phyloP scores from a whole-genome alignment of 306 rosid species.

The Vigna unguiculata region DNA sequence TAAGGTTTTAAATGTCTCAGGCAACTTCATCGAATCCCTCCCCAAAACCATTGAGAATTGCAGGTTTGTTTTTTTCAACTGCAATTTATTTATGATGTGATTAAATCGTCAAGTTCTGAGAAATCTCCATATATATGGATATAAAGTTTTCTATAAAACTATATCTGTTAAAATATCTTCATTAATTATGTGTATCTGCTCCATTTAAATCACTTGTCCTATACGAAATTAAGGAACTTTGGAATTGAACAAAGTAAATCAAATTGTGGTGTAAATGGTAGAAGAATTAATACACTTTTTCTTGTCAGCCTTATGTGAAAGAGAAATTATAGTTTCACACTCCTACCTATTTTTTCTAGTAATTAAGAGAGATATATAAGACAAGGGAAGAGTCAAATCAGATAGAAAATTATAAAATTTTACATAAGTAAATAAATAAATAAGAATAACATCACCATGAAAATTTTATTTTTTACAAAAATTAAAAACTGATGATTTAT shows the following conservation, averaged over 20 bases:
- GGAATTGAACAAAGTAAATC: not conserved
- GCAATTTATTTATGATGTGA: not conserved
- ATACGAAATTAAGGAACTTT: not conserved
- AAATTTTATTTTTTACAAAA: not conserved
- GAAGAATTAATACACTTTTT: not conserved
- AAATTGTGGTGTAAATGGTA: not conserved
- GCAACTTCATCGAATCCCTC: conserved; percentile 64
- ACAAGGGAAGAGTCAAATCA: too few species aligned
- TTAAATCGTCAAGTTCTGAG: not conserved
- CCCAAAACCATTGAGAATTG: conserved; percentile 90
- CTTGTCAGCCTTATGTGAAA: not conserved
- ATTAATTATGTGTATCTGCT: not conserved
- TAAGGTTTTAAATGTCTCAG: conserved; percentile 79
- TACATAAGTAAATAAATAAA: not conserved
- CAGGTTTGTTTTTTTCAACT: conserved; percentile 61
- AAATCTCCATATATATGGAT: not conserved
- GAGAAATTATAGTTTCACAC: not conserved
- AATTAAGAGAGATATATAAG: too few species aligned
- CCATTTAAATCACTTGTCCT: not conserved
- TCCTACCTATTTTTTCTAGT: too few species aligned
- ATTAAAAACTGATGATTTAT: too few species aligned
- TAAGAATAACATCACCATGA: not conserved
- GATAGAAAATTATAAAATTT: too few species aligned
- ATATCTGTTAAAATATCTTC: not conserved
- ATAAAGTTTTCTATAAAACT: not conserved